Percentiles rank a stretch among this genome's conserved stretches.
phyloP scores from a whole-genome alignment of 345 rosid species.

The Arabidopsis suecica region DNA sequence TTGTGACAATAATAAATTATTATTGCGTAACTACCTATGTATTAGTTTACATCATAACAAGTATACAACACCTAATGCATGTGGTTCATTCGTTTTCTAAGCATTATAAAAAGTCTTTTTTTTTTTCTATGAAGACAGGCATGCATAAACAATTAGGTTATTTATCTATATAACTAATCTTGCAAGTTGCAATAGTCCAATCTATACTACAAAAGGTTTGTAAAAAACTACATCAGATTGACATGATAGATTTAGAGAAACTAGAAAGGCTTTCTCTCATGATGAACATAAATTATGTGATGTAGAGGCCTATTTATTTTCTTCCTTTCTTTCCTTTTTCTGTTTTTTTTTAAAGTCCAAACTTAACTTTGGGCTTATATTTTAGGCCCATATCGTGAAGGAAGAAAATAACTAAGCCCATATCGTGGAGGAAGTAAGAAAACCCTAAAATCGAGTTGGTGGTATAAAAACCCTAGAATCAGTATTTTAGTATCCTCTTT shows the following conservation, averaged over 20 bases:
- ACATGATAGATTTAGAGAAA: not conserved
- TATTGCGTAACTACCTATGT: not conserved
- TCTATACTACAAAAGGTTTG: not conserved
- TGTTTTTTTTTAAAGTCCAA: not conserved
- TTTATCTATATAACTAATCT: not conserved
- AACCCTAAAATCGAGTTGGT: slow-evolving; percentile 22
- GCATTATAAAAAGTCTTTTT: not conserved
- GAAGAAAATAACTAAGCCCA: not conserved
- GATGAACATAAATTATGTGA: too few relatives aligned
- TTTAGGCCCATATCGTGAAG: not conserved
- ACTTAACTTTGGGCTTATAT: not conserved
- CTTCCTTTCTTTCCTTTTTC: too few relatives aligned
- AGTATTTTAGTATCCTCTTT: not conserved
- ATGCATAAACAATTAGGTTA: not conserved
- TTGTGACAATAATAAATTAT: not conserved
- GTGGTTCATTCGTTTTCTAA: not conserved
- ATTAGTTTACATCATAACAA: not conserved
- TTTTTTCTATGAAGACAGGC: not conserved
- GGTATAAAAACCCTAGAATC: slow-evolving; percentile 21
- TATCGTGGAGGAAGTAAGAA: not conserved
- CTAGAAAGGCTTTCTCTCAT: not conserved
- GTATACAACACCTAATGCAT: not conserved
- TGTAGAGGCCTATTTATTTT: too few relatives aligned
- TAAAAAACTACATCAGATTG: not conserved
- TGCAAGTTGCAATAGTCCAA: not conserved